phyloP scores from a whole-genome alignment of 345 rosid species.

The Euphorbia tirucalli region DNA sequence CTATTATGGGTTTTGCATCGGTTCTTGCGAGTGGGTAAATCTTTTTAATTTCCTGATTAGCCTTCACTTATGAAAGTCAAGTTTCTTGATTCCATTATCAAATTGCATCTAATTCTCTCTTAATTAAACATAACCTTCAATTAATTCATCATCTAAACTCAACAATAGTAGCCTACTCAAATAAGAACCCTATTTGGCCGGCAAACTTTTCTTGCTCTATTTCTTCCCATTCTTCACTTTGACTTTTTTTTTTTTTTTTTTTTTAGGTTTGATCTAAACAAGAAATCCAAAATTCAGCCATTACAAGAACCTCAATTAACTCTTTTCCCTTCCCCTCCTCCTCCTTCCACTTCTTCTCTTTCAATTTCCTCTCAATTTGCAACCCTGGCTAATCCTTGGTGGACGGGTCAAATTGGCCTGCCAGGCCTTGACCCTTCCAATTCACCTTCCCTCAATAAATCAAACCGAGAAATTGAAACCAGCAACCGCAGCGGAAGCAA shows the following conservation, averaged over 20 bases:
- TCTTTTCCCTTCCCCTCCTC: not conserved
- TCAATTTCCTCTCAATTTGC: slow-evolving; percentile 1
- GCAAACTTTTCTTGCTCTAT: not conserved
- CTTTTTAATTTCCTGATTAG: not conserved
- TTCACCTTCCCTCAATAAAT: slow-evolving; percentile 46
- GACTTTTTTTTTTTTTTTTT: too few species aligned
- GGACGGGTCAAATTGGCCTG: slow-evolving; percentile 60
- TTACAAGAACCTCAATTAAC: not conserved
- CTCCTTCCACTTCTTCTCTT: not conserved
- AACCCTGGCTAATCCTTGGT: slow-evolving; percentile 76
- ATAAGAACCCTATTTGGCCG: slow-evolving; percentile 16
- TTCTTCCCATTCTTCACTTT: slow-evolving; percentile 16
- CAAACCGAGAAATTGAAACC: too few species aligned
- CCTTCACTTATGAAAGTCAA: slow-evolving; percentile 7
- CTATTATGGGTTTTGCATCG: too few species aligned
- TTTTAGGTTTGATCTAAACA: slow-evolving; percentile 11
- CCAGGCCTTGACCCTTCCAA: slow-evolving; percentile 54
- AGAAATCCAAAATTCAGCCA: not conserved
- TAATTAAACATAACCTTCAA: not conserved
- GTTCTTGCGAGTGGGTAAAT: slow-evolving; percentile 14
- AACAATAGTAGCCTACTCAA: too few species aligned
- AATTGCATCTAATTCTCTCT: slow-evolving; percentile 57
- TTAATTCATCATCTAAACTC: too few species aligned
- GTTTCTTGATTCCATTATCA: slow-evolving; percentile 44
- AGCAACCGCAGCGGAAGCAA: too few species aligned